Evolutionary conservation across 2,329 filamentous ascomycete species (phyloP), one percentile per base, ranked within the genome.

Genomic region (Ophiostoma perfectum): DNA sequence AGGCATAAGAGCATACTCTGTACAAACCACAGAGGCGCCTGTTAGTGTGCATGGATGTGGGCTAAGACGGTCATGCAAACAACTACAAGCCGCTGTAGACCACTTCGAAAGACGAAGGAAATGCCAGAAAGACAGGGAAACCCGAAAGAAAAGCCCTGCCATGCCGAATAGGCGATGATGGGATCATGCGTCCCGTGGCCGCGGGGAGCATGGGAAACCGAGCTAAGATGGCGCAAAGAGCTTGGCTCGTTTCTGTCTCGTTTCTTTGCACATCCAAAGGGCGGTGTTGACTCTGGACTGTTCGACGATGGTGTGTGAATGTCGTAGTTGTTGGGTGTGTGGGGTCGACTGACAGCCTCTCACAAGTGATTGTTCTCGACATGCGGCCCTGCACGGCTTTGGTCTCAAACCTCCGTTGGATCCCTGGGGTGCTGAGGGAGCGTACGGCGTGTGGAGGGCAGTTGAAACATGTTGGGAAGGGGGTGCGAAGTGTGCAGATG

Each of bases 141-240:
- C 14, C 14, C 27, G 27, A 39, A 38, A 16, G 14, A 16, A 55
- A 8, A 11, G 39, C 14, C 12, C 11, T 27, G 4, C 5, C 14
- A 42, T 11, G 1, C 18, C 38, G 42, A 42, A 42, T 27, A 1
- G 27, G 27, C 2, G 27, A 27, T 27, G 1, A 16, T 41, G 16
- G 58, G 39, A 63, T 63, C 60, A 63, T 63, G 60, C 60, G 60
- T 42, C 60, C 60, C 39, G 60, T 63, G 60, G 38, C 39, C 16
- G 38, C 60, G 60, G 60, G 60, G 16, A 18, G 60, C 60, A 42
- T 42, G 39, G 9, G 16, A 44, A 16, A 3, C 16, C 60, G 18
- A 18, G 60, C 58, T 41, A 63, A 42, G 38, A 63, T 63, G 60
- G 38, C 60, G 60, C 38, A 63, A 62, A 39, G 36, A 39, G 58